A percentile compares a stretch with the other conserved stretches of the same genome.
Conservation (phyloP, 345 rosid species). For the Angophora floribunda region DNA sequence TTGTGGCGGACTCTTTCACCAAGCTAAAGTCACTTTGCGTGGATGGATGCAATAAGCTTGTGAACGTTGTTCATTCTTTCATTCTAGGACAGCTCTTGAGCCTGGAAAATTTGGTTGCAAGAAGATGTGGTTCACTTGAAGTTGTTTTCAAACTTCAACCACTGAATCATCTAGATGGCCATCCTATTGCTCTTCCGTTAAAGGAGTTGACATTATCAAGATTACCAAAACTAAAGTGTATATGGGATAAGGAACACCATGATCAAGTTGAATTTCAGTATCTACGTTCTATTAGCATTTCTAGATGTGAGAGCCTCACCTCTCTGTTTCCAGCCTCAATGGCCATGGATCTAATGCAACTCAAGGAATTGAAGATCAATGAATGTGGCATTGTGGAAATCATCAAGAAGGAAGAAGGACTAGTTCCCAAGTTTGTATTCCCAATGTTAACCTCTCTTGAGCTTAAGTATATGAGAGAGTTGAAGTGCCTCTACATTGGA, state of each 20-base stretch:
- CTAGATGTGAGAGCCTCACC: accelerated
- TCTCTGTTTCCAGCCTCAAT: too few species aligned
- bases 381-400: accelerated
- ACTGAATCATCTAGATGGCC: background rate
- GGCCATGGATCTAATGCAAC: accelerated
- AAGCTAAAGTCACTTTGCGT: accelerated
- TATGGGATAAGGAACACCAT: too few species aligned
- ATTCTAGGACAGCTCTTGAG: background rate
- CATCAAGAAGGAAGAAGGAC: too few species aligned
- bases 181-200: background rate
- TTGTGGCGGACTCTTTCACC: accelerated
- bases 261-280: accelerated
- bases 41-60: background rate
- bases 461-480: accelerated
- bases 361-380: accelerated
- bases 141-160: background rate
- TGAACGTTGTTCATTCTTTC: accelerated
- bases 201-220: accelerated
- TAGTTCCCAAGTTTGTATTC: accelerated
- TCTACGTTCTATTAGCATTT: too few species aligned
- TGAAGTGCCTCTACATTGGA: background rate
- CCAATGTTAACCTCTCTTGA: too few species aligned
- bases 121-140: accelerated
- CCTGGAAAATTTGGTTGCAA: accelerated
- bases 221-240: background rate